A percentile compares a stretch with the other conserved stretches of the same genome.
Conservation (phyloP, 1,139 yeast genomes). For the Pneumocystis jirovecii region DNA sequence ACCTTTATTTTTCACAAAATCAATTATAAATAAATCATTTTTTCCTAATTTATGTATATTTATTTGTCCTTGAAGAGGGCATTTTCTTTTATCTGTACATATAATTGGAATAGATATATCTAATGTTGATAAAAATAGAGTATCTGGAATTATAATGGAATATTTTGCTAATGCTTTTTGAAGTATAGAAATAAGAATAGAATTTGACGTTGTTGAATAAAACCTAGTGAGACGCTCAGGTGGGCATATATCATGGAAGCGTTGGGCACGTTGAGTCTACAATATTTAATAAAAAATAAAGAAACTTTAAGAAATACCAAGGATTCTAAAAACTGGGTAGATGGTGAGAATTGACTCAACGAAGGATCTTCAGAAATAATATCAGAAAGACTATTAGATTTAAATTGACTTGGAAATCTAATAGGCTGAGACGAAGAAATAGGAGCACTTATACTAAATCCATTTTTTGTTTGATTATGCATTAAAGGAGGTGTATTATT, state of each 20-base stretch:
- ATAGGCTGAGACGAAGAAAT: slow-evolving; percentile 2
- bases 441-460: slow-evolving; percentile 4
- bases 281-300: not conserved
- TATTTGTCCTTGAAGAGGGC: slow-evolving; percentile 35
- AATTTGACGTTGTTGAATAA: slow-evolving; percentile 32
- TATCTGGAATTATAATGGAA: slow-evolving; percentile 7
- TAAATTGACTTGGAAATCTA: not conserved
- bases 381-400: slow-evolving; percentile 21
- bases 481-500: slow-evolving; percentile 1
- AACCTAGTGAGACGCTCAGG: slow-evolving; percentile 36
- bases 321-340: slow-evolving; percentile 18
- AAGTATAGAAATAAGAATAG: slow-evolving; percentile 30
- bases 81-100: slow-evolving; percentile 34
- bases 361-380: slow-evolving; percentile 36
- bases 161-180: slow-evolving; percentile 26
- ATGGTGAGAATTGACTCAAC: slow-evolving; percentile 32
- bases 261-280: slow-evolving; percentile 20
- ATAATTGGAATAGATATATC: slow-evolving; percentile 27
- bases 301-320: slow-evolving; percentile 5
- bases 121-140: slow-evolving; percentile 8
- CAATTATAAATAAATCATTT: slow-evolving; percentile 24
- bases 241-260: slow-evolving; percentile 24
- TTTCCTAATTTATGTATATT: slow-evolving; percentile 24
- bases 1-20: slow-evolving; percentile 39
- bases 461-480: not conserved